Evolutionary conservation across 805 yeast genomes (phyloP).

Genomic region (Saturnispora zaruensis): DNA sequence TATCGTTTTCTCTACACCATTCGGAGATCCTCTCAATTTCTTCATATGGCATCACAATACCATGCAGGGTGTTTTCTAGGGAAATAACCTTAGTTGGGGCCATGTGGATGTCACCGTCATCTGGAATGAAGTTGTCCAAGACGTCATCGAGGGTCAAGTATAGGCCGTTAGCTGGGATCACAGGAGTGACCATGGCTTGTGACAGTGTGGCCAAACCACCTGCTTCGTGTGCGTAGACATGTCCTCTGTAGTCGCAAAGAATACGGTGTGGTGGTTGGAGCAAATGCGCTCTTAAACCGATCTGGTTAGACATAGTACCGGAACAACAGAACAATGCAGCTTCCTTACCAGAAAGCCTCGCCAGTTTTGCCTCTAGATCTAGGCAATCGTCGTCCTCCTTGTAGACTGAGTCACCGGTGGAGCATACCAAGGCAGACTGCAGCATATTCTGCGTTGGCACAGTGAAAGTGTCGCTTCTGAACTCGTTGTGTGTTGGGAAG

Average conservation of each 20-base stretch:
- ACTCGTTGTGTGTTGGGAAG: slow-evolving; percentile 34
- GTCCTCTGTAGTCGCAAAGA: slow-evolving; percentile 79
- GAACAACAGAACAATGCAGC: slow-evolving; percentile 78
- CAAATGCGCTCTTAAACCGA: slow-evolving; percentile 69
- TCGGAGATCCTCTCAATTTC: slow-evolving; percentile 63
- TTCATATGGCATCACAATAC: slow-evolving; percentile 69
- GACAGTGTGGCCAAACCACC: slow-evolving; percentile 86
- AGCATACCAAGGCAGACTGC: slow-evolving; percentile 44
- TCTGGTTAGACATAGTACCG: slow-evolving; percentile 87
- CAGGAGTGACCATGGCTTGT: slow-evolving; percentile 86
- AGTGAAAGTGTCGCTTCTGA: slow-evolving; percentile 82
- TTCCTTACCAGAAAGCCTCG: slow-evolving; percentile 65
- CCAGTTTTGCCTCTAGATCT: slow-evolving; percentile 54
- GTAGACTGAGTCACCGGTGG: slow-evolving; percentile 86
- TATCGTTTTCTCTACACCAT: slow-evolving; percentile 53
- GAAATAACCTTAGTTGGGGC: slow-evolving; percentile 85
- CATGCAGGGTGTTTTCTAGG: slow-evolving; percentile 83
- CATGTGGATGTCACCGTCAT: slow-evolving; percentile 75
- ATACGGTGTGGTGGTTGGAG: slow-evolving; percentile 80
- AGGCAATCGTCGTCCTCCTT: slow-evolving; percentile 69
- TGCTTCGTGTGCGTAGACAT: slow-evolving; percentile 77
- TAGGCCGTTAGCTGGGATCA: slow-evolving; percentile 65
- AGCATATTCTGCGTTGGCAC: slow-evolving; percentile 74
- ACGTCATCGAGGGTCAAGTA: slow-evolving; percentile 79
- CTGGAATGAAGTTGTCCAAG: slow-evolving; percentile 47